phyloP scores from a whole-genome alignment of 2,329 filamentous ascomycete genomes.

The Sporothrix variecibatus region DNA sequence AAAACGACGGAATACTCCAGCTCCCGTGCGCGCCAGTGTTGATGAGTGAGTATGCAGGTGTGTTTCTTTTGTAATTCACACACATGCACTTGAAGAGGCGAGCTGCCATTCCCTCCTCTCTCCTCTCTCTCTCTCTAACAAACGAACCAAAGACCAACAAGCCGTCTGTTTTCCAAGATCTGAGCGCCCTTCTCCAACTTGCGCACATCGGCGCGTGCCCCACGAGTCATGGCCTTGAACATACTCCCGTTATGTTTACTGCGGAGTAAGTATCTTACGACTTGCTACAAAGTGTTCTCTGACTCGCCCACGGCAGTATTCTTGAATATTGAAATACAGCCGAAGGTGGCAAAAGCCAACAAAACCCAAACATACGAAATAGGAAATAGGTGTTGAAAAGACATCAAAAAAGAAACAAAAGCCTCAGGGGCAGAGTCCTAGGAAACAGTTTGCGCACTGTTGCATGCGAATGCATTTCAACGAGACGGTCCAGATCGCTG shows the following conservation, averaged over 20 bases:
- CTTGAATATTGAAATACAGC: neutral
- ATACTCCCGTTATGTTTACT: neutral
- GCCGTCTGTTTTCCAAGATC: neutral
- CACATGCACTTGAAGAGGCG: neutral
- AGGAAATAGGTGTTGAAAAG: too few species aligned
- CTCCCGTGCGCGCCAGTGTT: neutral
- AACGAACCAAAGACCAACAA: neutral
- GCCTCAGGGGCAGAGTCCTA: neutral
- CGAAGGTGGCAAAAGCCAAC: slow-evolving; percentile 4
- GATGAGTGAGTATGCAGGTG: neutral
- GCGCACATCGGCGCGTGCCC: neutral
- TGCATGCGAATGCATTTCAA: neutral
- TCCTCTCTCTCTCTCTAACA: neutral
- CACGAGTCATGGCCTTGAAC: neutral
- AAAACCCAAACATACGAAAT: neutral
- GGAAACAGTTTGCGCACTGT: neutral
- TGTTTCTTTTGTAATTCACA: neutral
- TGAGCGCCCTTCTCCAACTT: neutral
- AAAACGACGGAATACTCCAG: neutral
- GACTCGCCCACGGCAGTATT: neutral
- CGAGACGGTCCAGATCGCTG: neutral
- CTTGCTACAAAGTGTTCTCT: neutral
- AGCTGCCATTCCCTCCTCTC: neutral
- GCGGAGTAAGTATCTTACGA: neutral
- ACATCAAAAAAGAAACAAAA: neutral